phyloP scores from a whole-genome alignment of 1,284 basidiomycete species.

The Ustilago loliicola region DNA sequence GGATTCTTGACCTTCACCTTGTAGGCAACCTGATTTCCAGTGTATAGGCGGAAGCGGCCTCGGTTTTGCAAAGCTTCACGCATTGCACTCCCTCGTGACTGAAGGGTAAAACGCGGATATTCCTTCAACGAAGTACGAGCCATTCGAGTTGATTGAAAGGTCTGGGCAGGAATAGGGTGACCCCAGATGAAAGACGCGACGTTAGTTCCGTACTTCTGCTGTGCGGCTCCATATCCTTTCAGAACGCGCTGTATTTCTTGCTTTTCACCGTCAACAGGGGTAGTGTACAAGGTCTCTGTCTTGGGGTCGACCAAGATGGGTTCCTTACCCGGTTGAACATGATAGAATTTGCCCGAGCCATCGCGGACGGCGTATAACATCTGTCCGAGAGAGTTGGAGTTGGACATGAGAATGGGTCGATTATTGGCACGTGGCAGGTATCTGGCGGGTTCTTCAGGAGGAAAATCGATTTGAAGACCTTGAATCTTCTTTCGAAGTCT shows the following conservation, averaged over 20 bases:
- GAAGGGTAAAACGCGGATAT: conserved; percentile 6
- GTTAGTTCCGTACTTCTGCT: background rate
- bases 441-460: background rate
- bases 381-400: conserved; percentile 6
- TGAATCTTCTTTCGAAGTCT: background rate
- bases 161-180: background rate
- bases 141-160: background rate
- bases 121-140: background rate
- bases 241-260: background rate
- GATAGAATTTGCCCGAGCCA: background rate
- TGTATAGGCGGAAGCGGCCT: conserved; percentile 18
- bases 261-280: background rate
- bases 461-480: background rate
- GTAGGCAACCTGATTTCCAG: background rate
- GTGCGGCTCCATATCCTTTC: background rate
- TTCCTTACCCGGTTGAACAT: background rate
- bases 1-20: conserved; percentile 19
- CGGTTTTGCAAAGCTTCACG: conserved; percentile 12
- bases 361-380: conserved; percentile 7
- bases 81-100: background rate
- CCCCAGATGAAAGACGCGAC: conserved; percentile 8
- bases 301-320: background rate
- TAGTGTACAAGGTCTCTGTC: background rate
- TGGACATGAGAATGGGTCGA: conserved; percentile 10
- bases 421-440: background rate